Conservation (phyloP, 352 stramenopile genomes). For the Phytophthora pisi region DNA sequence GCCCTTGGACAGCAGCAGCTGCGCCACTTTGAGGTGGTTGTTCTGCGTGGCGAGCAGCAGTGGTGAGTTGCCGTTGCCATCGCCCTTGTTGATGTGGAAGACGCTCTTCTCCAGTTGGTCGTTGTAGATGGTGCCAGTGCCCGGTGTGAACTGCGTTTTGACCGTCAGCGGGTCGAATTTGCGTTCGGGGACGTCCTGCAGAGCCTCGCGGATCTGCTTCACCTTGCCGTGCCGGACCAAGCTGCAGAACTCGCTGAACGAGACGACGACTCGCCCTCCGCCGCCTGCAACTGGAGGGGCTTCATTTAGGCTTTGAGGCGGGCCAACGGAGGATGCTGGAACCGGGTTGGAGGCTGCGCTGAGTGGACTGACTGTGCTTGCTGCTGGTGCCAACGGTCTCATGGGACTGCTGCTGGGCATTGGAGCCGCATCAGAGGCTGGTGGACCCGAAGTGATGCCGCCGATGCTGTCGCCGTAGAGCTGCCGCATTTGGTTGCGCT, state of each 20-base stretch:
- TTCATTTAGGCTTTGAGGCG: slow-evolving; percentile 6
- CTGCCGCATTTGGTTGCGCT: slow-evolving; percentile 52
- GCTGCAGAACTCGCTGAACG: slow-evolving; percentile 77
- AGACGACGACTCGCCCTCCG: slow-evolving; percentile 47
- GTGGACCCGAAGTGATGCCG: not conserved
- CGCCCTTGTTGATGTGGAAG: slow-evolving; percentile 90
- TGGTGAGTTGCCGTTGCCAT: slow-evolving; percentile 92
- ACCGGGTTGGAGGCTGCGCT: slow-evolving; percentile 4
- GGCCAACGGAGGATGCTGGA: slow-evolving; percentile 1
- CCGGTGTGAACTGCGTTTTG: slow-evolving; percentile 68
- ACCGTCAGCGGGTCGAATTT: slow-evolving; percentile 88
- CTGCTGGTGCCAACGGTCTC: not conserved
- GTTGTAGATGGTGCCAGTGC: slow-evolving; percentile 92
- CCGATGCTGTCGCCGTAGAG: slow-evolving; percentile 40
- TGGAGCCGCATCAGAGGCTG: slow-evolving; percentile 8
- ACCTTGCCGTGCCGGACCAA: slow-evolving; percentile 89
- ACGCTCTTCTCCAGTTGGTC: slow-evolving; percentile 89
- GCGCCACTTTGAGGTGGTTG: slow-evolving; percentile 87
- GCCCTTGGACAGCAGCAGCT: slow-evolving; percentile 90
- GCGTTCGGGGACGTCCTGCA: slow-evolving; percentile 83
- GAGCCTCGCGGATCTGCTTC: slow-evolving; percentile 88
- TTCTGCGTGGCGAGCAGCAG: slow-evolving; percentile 90
- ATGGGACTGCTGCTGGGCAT: slow-evolving; percentile 15
- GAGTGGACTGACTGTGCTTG: slow-evolving; percentile 1
- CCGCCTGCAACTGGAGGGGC: slow-evolving; percentile 6